Evolutionary conservation across 495 filamentous ascomycete species (phyloP), one percentile per base, ranked within the genome.

Genomic region (Achaetomiella virescens): DNA sequence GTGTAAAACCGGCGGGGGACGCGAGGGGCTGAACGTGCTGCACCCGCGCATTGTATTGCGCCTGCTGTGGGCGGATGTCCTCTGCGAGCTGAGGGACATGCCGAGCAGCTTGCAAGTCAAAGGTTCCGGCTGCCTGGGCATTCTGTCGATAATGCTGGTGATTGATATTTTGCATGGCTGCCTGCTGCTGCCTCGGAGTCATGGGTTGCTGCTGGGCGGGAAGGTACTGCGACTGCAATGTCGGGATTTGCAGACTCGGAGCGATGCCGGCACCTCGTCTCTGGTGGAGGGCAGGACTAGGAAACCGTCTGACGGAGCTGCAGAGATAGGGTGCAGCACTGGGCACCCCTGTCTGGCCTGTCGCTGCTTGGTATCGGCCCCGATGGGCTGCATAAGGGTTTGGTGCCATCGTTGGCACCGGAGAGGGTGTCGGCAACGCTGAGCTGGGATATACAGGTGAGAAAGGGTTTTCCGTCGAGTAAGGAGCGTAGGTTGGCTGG

Each of bases 171-270:
- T 52, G 47, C 29, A 47, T 15, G 6, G 18, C 3, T 1, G 5
- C 33, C 2, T 24, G 33, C 25, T 55, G 56, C 17, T 42, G 52
- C 10, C 21, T 18, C 5, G 29, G 31, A 17, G 40, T 6, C 6
- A 15, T 20, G 18, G 15, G 37, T 47, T 45, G 55, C 24, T 63
- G 59, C 4, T 54, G 54, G 17, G 35, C 51, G 0, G 43, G 45
- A n/a, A 52, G 50, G 20, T 53, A 45, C 6, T 52, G 31, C 31
- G 25, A 17, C 40, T 38, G 59, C 12, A 47, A 22, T 0, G 38
- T 6, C 43, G 27, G 43, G 24, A 2, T 7, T 46, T 29, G 44
- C n/a, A 8, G 29, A 18, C 15, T 52, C 17, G 35, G 12, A 21
- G 14, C 12, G n/a, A 4, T 38, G 3, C 36, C 36, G 36, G 12